phyloP scores from a whole-genome alignment of 163 green algal genomes.

The Scenedesmus sp. region DNA sequence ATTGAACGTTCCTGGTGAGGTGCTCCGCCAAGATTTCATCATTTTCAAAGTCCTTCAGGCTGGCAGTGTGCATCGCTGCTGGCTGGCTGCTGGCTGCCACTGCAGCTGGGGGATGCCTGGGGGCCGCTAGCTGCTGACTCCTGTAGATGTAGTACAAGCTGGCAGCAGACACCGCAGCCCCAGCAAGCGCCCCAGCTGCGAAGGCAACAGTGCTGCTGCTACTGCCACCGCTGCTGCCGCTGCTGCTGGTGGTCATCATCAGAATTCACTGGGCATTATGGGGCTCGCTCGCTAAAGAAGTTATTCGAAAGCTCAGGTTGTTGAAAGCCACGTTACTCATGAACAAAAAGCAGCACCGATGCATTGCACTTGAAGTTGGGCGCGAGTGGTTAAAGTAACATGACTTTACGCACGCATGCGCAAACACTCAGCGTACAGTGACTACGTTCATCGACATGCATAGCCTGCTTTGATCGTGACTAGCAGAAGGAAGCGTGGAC shows the following conservation, averaged over 20 bases:
- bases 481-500: neutral
- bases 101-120: neutral
- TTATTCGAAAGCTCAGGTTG: neutral
- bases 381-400: conserved; percentile 1
- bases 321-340: neutral
- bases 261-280: neutral
- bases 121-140: neutral
- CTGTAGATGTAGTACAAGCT: neutral
- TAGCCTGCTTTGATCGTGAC: neutral
- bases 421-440: neutral
- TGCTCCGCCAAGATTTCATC: conserved; percentile 84
- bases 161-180: conserved; percentile 18
- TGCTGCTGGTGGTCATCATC: neutral
- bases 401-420: neutral
- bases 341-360: neutral
- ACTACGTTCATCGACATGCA: neutral
- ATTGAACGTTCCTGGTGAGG: conserved; percentile 93
- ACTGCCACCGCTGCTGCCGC: neutral
- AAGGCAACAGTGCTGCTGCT: neutral
- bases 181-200: conserved; percentile 16
- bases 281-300: neutral
- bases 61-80: conserved; percentile 4
- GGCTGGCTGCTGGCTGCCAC: conserved; percentile 13
- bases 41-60: conserved; percentile 48
- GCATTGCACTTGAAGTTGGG: neutral